Percentiles rank a stretch among this genome's conserved stretches.
These are phyloP conservation scores for Chrysanthemum lavandulifolium DNA, from an alignment of 129 eudicot genomes.

Conservation along the genomic window DNA sequence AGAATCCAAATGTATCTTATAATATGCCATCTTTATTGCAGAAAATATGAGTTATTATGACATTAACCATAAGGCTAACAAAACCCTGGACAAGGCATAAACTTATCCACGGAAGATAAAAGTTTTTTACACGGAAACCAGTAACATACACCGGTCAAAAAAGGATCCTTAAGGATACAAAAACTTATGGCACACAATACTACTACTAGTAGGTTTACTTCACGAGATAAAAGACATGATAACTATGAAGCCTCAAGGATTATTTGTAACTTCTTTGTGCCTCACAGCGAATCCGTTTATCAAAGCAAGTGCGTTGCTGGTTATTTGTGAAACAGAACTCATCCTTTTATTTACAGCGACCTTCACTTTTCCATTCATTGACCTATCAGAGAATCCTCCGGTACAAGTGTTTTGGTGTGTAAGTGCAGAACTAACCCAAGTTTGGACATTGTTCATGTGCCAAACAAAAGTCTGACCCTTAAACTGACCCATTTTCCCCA, in stretches of 20 bases:
- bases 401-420: conserved; percentile 55
- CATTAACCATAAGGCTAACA: too few relatives aligned
- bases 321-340: conserved; percentile 40
- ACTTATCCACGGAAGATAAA: too few relatives aligned
- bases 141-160: conserved; percentile 20
- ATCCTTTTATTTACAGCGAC: conserved; percentile 43
- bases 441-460: conserved; percentile 74
- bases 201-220: conserved; percentile 10
- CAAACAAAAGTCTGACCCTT: conserved; percentile 44
- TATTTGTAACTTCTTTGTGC: conserved; percentile 23
- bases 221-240: conserved; percentile 1
- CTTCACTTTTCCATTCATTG: conserved; percentile 52
- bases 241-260: conserved; percentile 12
- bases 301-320: conserved; percentile 84
- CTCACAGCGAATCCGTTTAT: conserved; percentile 52
- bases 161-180: conserved; percentile 16
- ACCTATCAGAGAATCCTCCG: conserved; percentile 50
- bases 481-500: conserved; percentile 33
- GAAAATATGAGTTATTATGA: too few relatives aligned
- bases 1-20: too few relatives aligned
- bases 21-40: too few relatives aligned
- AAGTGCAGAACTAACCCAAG: conserved; percentile 83
- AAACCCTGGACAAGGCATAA: too few relatives aligned
- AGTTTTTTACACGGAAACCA: neutral
- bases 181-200: conserved; percentile 26